Conservation (phyloP, 495 filamentous ascomycete genomes). For the Pseudevernia furfuracea region DNA sequence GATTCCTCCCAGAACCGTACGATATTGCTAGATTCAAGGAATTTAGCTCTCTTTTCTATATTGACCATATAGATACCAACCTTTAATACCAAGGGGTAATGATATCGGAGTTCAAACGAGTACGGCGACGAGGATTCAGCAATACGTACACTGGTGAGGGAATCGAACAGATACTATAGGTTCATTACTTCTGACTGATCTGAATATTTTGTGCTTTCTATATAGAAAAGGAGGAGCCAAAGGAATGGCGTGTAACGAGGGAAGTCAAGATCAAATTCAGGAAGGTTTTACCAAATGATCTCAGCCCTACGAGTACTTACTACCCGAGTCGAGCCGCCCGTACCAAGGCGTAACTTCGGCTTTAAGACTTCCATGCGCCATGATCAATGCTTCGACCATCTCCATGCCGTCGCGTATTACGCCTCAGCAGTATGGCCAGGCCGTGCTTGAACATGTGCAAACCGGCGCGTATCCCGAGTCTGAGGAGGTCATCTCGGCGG, state of each 20-base stretch:
- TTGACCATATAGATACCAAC: neutral
- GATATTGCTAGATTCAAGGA: neutral
- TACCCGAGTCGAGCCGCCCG: too few relatives aligned
- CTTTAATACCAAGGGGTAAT: too few relatives aligned
- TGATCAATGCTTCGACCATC: neutral
- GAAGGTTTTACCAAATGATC: neutral
- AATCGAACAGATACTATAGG: too few relatives aligned
- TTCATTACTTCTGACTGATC: too few relatives aligned
- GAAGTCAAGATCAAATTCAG: too few relatives aligned
- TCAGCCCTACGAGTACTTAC: constrained; percentile 12
- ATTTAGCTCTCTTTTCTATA: neutral
- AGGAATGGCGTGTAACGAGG: too few relatives aligned
- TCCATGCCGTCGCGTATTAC: constrained; percentile 31
- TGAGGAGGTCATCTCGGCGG: constrained; percentile 58
- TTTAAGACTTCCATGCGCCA: neutral
- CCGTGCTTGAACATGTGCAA: constrained; percentile 65
- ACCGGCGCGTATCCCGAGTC: constrained; percentile 64
- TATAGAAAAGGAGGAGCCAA: too few relatives aligned
- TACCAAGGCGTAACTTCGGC: neutral
- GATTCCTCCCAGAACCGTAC: neutral
- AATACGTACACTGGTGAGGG: too few relatives aligned
- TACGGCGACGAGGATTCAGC: neutral
- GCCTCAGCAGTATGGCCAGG: constrained; percentile 48
- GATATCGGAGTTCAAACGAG: too few relatives aligned
- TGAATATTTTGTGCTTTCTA: too few relatives aligned